Conservation (phyloP, 1,139 yeast species). For the Tardiomyces depauwii region DNA sequence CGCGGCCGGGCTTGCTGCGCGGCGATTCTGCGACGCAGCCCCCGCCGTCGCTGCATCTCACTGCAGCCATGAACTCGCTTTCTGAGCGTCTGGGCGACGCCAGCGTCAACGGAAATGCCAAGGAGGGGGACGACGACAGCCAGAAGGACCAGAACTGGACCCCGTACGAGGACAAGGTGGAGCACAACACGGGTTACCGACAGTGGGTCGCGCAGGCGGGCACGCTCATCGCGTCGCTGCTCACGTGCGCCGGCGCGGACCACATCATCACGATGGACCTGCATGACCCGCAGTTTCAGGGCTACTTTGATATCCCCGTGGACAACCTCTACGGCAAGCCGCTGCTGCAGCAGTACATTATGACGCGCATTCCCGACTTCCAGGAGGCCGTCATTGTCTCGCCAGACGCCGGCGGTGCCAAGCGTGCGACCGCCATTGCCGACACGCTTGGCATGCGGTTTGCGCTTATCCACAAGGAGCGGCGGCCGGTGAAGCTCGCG, state of each 20-base stretch:
- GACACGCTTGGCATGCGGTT: constrained; percentile 82
- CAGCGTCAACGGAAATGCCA: constrained; percentile 1
- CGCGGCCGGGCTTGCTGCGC: neutral
- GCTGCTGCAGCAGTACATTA: constrained; percentile 66
- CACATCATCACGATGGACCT: constrained; percentile 95
- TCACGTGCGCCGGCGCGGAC: constrained; percentile 93
- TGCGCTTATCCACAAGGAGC: constrained; percentile 92
- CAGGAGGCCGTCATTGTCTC: constrained; percentile 79
- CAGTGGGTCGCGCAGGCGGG: constrained; percentile 97
- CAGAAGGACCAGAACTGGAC: neutral
- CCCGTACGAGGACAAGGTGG: constrained; percentile 9
- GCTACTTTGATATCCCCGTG: constrained; percentile 85
- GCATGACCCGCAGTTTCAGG: constrained; percentile 93
- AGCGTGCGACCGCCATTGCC: constrained; percentile 88
- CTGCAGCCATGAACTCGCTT: neutral
- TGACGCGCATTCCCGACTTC: constrained; percentile 59
- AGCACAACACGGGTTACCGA: constrained; percentile 56
- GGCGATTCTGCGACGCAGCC: constrained; percentile 16
- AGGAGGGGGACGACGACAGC: neutral
- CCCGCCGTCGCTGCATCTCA: constrained; percentile 37
- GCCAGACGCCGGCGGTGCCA: constrained; percentile 97
- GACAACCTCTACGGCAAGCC: constrained; percentile 87
- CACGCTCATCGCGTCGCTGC: constrained; percentile 75
- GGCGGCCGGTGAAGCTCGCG: constrained; percentile 33
- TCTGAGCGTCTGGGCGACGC: constrained; percentile 16